These are phyloP conservation scores for Aspergillus glaucus DNA, from an alignment of 2,329 filamentous ascomycete genomes.

Conservation along the genomic window DNA sequence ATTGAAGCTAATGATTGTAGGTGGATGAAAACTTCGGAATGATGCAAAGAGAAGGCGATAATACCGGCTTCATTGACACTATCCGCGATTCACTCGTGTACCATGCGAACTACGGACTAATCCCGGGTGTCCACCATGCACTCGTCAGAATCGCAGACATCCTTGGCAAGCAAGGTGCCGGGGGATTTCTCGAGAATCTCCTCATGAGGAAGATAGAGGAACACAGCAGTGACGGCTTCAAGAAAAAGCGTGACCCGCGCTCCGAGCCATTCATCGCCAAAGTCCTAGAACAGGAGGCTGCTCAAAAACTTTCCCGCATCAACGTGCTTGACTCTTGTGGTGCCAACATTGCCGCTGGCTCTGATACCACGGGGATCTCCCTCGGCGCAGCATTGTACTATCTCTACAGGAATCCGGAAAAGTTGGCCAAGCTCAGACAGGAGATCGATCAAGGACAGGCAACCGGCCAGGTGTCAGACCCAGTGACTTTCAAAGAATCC, in stretches of 20 bases:
- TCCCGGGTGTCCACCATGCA: no score
- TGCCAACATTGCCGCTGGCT: slow-evolving; percentile 11
- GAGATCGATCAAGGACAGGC: slow-evolving; percentile 12
- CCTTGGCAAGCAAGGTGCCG: no score
- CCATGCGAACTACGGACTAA: background rate
- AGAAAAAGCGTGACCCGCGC: background rate
- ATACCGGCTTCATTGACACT: background rate
- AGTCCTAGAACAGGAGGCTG: background rate
- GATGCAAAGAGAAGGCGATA: background rate
- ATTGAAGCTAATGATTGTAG: slow-evolving; percentile 3
- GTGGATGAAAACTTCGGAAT: background rate
- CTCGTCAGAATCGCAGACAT: no score
- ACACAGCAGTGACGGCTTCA: background rate
- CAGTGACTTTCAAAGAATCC: slow-evolving; percentile 12
- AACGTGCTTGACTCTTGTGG: background rate
- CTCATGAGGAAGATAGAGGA: background rate
- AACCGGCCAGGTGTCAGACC: slow-evolving; percentile 3
- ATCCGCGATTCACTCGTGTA: background rate
- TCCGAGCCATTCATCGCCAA: background rate
- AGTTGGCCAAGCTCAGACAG: slow-evolving; percentile 10
- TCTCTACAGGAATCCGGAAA: slow-evolving; percentile 11
- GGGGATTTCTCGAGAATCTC: no score
- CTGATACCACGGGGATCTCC: slow-evolving; percentile 13
- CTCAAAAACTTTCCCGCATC: background rate
- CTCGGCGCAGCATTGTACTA: slow-evolving; percentile 12